Conservation (phyloP, 2,329 filamentous ascomycete species). For the Dactylonectria macrodidyma region DNA sequence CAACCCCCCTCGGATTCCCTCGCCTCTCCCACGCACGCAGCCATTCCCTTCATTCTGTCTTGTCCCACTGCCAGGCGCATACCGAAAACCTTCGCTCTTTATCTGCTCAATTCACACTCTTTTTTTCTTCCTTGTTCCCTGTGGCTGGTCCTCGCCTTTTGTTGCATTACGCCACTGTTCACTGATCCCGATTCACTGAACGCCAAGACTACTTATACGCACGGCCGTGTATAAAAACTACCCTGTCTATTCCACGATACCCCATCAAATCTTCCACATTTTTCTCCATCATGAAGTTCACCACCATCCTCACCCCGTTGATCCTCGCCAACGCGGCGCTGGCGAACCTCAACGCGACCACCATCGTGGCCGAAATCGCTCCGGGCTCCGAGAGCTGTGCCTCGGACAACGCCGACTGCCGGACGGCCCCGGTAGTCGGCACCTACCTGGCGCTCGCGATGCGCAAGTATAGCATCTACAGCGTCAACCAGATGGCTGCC, state of each 20-base stretch:
- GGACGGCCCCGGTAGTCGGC: slow-evolving; percentile 74
- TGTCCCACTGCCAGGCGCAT: slow-evolving; percentile 21
- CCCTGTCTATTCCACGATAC: background rate
- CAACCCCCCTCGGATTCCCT: background rate
- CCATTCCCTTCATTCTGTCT: background rate
- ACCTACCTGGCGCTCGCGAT: slow-evolving; percentile 71
- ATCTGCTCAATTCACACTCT: slow-evolving; percentile 5
- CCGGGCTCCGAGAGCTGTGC: slow-evolving; percentile 70
- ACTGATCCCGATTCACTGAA: slow-evolving; percentile 1
- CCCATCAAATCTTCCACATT: background rate
- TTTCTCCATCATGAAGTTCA: slow-evolving; percentile 48
- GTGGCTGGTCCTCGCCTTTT: slow-evolving; percentile 22
- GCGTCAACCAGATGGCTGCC: slow-evolving; percentile 75
- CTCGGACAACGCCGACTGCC: slow-evolving; percentile 70
- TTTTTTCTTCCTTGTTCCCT: background rate
- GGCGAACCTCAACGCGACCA: slow-evolving; percentile 47
- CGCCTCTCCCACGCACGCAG: background rate
- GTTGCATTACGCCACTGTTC: slow-evolving; percentile 6
- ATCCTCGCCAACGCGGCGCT: slow-evolving; percentile 36
- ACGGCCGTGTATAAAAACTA: slow-evolving; percentile 3
- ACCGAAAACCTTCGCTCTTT: slow-evolving; percentile 6
- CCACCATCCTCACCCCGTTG: slow-evolving; percentile 35
- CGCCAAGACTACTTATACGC: slow-evolving; percentile 4
- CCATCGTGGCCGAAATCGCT: slow-evolving; percentile 68
- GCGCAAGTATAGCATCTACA: slow-evolving; percentile 67